phyloP scores from a whole-genome alignment of 2,329 filamentous ascomycete genomes.

The Moelleriella libera region DNA sequence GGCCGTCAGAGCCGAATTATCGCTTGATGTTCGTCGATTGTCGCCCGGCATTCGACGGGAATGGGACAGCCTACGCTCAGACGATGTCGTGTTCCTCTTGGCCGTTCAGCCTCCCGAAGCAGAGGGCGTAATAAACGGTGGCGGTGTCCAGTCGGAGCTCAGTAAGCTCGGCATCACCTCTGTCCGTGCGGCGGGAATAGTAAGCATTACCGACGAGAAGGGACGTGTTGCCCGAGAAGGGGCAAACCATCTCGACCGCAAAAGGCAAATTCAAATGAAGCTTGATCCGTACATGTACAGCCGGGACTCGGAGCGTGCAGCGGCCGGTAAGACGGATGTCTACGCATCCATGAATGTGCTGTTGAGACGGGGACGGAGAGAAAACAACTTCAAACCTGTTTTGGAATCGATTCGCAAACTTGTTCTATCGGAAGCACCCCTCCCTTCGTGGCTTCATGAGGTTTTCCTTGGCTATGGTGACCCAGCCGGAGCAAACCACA shows the following conservation, averaged over 20 bases:
- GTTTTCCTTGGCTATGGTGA: conserved; percentile 97
- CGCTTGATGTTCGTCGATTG: conserved; percentile 70
- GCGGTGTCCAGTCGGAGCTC: conserved; percentile 24
- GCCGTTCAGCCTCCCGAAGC: conserved; percentile 51
- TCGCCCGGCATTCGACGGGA: conserved; percentile 63
- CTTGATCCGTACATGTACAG: conserved; percentile 70
- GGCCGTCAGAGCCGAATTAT: conserved; percentile 72
- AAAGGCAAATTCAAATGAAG: conserved; percentile 63
- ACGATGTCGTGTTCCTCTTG: conserved; percentile 82
- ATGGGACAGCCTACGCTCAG: conserved; percentile 77
- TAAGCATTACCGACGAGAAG: conserved; percentile 77
- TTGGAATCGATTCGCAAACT: conserved; percentile 83
- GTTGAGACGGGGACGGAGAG: conserved; percentile 66
- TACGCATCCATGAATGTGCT: conserved; percentile 80
- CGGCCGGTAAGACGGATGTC: conserved; percentile 58
- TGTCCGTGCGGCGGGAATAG: conserved; percentile 71
- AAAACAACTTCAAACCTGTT: conserved; percentile 95
- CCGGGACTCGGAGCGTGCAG: conserved; percentile 52
- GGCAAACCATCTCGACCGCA: conserved; percentile 46
- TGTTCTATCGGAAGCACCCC: conserved; percentile 68
- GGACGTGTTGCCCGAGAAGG: conserved; percentile 56
- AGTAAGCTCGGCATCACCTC: conserved; percentile 54
- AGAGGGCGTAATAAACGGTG: conserved; percentile 38
- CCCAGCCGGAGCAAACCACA: conserved; percentile 75
- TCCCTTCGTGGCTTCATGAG: conserved; percentile 88